These are phyloP conservation scores for Borealophlyctis nickersoniae DNA, from an alignment of 192 early-diverging fungal genomes.

Conservation along the genomic window DNA sequence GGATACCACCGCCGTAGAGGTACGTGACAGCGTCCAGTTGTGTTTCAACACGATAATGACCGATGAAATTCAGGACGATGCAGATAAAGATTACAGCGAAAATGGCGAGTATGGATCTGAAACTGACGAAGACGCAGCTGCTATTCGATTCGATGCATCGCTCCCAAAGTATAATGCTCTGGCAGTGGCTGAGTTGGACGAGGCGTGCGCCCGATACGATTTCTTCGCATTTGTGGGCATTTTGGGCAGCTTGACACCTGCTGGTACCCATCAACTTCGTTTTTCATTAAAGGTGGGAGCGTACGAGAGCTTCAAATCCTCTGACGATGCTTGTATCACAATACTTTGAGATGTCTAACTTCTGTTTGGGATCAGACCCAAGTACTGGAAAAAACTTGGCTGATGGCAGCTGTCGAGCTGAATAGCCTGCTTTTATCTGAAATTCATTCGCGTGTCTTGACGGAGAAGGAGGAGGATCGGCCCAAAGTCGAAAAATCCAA, in stretches of 20 bases:
- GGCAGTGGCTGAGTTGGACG: conserved; percentile 51
- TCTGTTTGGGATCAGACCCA: conserved; percentile 32
- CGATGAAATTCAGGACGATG: conserved; percentile 37
- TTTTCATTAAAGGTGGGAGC: conserved; percentile 36
- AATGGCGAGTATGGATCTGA: conserved; percentile 17
- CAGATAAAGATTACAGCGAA: conserved; percentile 36
- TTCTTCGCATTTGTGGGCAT: conserved; percentile 34
- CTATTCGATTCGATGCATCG: conserved; percentile 1
- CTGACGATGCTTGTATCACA: not conserved
- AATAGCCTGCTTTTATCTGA: conserved; percentile 37
- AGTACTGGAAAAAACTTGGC: conserved; percentile 46
- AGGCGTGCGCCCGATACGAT: conserved; percentile 31
- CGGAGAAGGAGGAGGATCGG: conserved; percentile 32
- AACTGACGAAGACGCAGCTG: conserved; percentile 12
- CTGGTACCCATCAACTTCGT: conserved; percentile 25
- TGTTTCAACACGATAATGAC: not conserved
- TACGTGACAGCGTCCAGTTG: conserved; percentile 1
- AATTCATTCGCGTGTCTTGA: conserved; percentile 31
- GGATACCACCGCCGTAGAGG: conserved; percentile 44
- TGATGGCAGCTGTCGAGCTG: conserved; percentile 40
- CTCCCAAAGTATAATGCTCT: conserved; percentile 18
- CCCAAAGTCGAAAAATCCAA: conserved; percentile 26
- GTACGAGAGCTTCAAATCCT: not conserved
- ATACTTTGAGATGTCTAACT: conserved; percentile 9
- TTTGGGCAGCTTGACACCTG: conserved; percentile 16